phyloP scores from a whole-genome alignment of 2,329 filamentous ascomycete species.

The Fusarium sp. region DNA sequence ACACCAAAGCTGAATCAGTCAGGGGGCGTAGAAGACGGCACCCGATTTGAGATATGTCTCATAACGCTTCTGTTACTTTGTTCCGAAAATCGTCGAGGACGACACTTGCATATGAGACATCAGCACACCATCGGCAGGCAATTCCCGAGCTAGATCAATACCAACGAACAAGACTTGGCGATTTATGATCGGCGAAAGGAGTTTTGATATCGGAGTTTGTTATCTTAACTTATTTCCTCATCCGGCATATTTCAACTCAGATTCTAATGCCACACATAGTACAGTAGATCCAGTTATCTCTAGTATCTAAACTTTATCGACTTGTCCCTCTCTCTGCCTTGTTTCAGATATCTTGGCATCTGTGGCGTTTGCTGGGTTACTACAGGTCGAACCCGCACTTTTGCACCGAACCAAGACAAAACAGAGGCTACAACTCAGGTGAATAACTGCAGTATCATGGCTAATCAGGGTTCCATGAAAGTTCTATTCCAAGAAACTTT shows the following conservation, averaged over 20 bases:
- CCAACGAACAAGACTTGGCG: slow-evolving; percentile 28
- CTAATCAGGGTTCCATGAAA: neutral
- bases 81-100: slow-evolving; percentile 16
- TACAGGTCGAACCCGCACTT: neutral
- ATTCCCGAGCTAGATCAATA: slow-evolving; percentile 8
- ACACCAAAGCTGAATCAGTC: slow-evolving; percentile 21
- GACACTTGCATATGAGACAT: slow-evolving; percentile 26
- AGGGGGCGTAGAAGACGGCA: slow-evolving; percentile 5
- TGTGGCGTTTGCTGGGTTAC: neutral
- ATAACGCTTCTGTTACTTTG: slow-evolving; percentile 6
- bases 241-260: neutral
- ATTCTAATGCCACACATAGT: slow-evolving; percentile 10
- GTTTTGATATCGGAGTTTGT: slow-evolving; percentile 23
- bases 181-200: slow-evolving; percentile 26
- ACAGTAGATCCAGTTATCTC: slow-evolving; percentile 20
- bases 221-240: slow-evolving; percentile 28
- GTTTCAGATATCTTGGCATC: slow-evolving; percentile 13
- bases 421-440: neutral
- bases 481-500: neutral
- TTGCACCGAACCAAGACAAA: neutral
- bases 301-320: slow-evolving; percentile 23
- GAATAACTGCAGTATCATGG: neutral
- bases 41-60: slow-evolving; percentile 17
- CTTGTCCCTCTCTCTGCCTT: slow-evolving; percentile 3
- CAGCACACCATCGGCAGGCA: slow-evolving; percentile 17